Base-by-base conservation (phyloP, 768 basidiomycete genomes). In the Rhodotorula diobovata region DNA sequence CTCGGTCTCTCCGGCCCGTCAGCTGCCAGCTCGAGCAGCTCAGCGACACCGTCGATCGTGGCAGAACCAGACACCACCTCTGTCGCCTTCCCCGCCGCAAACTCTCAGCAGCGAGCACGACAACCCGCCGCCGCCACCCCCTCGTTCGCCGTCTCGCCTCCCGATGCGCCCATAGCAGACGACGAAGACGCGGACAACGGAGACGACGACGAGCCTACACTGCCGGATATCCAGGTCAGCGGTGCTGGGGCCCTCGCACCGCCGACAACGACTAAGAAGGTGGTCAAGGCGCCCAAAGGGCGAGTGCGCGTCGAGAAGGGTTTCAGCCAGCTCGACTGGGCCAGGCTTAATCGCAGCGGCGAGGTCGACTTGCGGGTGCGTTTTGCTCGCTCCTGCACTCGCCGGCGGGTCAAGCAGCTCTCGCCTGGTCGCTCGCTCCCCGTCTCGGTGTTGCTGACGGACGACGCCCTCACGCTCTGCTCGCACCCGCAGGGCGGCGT, bases 321-420 rank as follows among this genome's bases (percentile, higher is more conserved):
- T 12, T 89, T 89, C 80, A 90, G 91, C 71, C 87, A 93, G 18
- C 80, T 99, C 39, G 96, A 99, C 81, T 99, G 95, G 95, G 93
- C 92, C 3, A 87, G 85, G 57, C 81, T 96, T 68, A 93, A 94
- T 80, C 82, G 86, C 8, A 91, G 89, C 11, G 93, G 93, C 2
- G 56, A 67, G 7, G 78, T 82, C 64, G 88, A 96, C 83, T 80
- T 97, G 14, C 82, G 90, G 63, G 92, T 93, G 76, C 50, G 79
- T 25, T 8, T 8, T 21, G 23, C 48, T 12, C 25, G 25, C 25
- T 50, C 48, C 12, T 15, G 1, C 7, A 11, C 46, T 23, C 20
- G 20, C 7, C 2, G 21, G 23, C 11, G 14, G 51, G n/a, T n/a
- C n/a, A 9, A 18, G n/a, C 51, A 32, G 51, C 39, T 39, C 9